These are phyloP conservation scores for Tuber magnatum DNA, from an alignment of 495 filamentous ascomycete species.

Conservation along the genomic window DNA sequence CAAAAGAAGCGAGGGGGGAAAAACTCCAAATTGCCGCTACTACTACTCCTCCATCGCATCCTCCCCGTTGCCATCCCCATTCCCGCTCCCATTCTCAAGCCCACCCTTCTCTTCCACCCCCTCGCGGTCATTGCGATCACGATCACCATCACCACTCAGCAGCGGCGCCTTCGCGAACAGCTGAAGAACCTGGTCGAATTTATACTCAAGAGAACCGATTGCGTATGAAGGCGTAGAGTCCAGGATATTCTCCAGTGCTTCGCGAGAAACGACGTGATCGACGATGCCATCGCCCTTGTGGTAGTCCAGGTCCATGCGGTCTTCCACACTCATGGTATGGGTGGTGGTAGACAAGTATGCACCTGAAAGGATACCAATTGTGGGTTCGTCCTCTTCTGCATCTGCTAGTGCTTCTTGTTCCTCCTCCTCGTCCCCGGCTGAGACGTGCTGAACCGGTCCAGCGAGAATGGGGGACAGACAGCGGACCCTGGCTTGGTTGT, in stretches of 20 bases:
- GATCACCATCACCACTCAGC: constrained; percentile 5
- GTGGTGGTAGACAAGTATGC: constrained; percentile 21
- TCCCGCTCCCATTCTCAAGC: not conserved
- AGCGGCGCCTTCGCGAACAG: constrained; percentile 37
- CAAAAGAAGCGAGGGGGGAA: constrained; percentile 11
- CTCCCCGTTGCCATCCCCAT: constrained; percentile 17
- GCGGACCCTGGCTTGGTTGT: constrained; percentile 28
- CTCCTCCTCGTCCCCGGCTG: constrained; percentile 7
- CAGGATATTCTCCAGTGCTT: constrained; percentile 32
- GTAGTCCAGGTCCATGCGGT: constrained; percentile 8
- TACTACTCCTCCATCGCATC: constrained; percentile 11
- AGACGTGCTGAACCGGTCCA: constrained; percentile 16
- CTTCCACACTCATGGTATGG: not conserved
- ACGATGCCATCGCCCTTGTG: constrained; percentile 22
- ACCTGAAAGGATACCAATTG: constrained; percentile 16
- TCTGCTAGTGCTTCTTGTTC: constrained; percentile 12
- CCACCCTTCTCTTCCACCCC: not conserved
- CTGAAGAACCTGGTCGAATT: constrained; percentile 31
- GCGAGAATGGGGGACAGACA: constrained; percentile 33
- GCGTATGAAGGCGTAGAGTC: constrained; percentile 30
- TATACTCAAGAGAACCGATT: constrained; percentile 21
- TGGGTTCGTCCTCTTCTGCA: not conserved
- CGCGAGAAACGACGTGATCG: constrained; percentile 30
- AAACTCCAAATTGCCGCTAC: constrained; percentile 13
- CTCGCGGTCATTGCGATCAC: not conserved